Base-by-base conservation (phyloP, 768 basidiomycete species). In the Cubamyces sp. region DNA sequence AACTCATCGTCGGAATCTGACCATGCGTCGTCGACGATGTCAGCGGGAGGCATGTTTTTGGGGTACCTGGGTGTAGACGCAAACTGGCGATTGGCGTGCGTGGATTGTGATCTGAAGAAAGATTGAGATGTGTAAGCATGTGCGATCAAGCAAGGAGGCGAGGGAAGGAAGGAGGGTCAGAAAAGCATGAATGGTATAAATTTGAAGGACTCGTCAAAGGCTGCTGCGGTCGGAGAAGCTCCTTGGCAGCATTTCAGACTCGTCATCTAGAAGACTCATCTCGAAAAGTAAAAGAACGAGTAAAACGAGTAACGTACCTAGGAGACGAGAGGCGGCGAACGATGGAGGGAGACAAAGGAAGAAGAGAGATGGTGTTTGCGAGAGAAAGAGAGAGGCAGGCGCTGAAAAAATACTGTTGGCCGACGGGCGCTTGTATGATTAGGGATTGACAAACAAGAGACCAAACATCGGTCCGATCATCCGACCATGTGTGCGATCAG, bases 101-200 rank as follows among this genome's bases (percentile, higher is more conserved):
- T 19, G 25, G 37, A 61, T 54, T 61, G 8, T 53, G 34, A 52
- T 68, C 39, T 73, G 68, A 26, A 57, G 59, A 57, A 54, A 54
- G 18, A 19, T 23, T 9, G 16, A 16, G 15, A 66, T 5, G 49
- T 11, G 25, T 51, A 60, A 54, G 52, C 15, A 30, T 49, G 57
- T 58, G 37, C 46, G 64, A 59, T 50, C 18, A 37, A 56, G 60
- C 65, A 64, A 67, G 51, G 68, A 57, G 61, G 59, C 28, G 56
- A 58, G 19, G 30, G 26, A 48, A 64, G 61, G 65, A 70, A 23
- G 23, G 57, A 72, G 69, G 69, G 76, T 93, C 92, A 94, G 92
- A 78, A 80, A 88, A 80, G 91, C 92, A 94, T 94, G 92, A 94
- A 94, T 94, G 91, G 92, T 90, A 90, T 78, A 80, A 70, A 75